phyloP scores from a whole-genome alignment of 1,284 basidiomycete genomes.

The Laetiporus sulphureus region DNA sequence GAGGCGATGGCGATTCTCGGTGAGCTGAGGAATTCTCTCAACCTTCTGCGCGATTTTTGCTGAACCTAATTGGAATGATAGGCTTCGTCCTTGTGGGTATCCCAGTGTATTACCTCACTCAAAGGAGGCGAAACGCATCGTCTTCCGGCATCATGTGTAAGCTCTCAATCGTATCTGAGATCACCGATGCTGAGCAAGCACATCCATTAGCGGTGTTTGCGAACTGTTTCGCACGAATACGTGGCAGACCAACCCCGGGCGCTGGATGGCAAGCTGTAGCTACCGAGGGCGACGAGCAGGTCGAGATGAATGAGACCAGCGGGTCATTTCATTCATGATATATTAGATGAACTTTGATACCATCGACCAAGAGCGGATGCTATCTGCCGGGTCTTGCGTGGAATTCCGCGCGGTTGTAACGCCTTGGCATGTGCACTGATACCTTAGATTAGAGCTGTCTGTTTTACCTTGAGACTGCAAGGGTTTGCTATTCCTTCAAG shows the following conservation, averaged over 20 bases:
- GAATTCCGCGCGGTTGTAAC: too few relatives aligned
- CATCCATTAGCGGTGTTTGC: constrained; percentile 35
- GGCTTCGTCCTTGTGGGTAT: constrained; percentile 71
- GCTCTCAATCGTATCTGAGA: too few relatives aligned
- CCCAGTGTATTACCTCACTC: constrained; percentile 82
- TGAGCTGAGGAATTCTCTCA: constrained; percentile 29
- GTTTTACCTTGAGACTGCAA: too few relatives aligned
- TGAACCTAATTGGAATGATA: constrained; percentile 21
- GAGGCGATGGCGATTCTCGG: constrained; percentile 85
- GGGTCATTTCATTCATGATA: constrained; percentile 16
- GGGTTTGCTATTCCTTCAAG: too few relatives aligned
- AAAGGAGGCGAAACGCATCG: constrained; percentile 36
- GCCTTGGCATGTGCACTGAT: too few relatives aligned
- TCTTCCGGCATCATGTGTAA: constrained; percentile 42
- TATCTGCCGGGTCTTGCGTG: too few relatives aligned
- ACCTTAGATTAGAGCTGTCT: too few relatives aligned
- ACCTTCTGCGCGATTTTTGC: not conserved
- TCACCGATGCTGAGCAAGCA: not conserved
- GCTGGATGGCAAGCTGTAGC: constrained; percentile 72
- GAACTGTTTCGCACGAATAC: constrained; percentile 36
- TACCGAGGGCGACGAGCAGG: constrained; percentile 61
- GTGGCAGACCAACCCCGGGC: constrained; percentile 42
- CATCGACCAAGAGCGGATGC: too few relatives aligned
- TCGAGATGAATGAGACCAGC: constrained; percentile 49
- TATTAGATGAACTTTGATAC: too few relatives aligned